These are phyloP conservation scores for Thyridium curvatum DNA, from an alignment of 2,329 filamentous ascomycete genomes.

Conservation along the genomic window DNA sequence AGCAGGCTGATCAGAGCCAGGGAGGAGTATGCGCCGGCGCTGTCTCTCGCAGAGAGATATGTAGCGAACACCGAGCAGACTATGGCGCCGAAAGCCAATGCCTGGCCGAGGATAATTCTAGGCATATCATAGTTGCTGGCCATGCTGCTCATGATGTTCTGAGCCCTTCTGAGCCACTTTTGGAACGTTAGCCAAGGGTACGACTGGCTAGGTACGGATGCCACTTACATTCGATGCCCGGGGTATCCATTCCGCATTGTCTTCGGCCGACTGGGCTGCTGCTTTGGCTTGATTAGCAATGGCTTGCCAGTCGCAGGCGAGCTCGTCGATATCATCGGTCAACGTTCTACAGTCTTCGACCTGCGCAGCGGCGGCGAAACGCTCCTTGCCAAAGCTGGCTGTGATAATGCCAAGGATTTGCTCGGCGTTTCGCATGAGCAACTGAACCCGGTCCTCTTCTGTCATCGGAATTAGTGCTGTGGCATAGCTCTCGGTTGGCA, in stretches of 20 bases:
- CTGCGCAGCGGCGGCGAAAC: conserved; percentile 32
- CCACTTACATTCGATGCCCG: conserved; percentile 34
- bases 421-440: conserved; percentile 70
- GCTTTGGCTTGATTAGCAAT: conserved; percentile 15
- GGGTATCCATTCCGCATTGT: conserved; percentile 27
- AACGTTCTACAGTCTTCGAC: no score
- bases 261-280: conserved; percentile 18
- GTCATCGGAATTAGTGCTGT: background rate
- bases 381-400: conserved; percentile 57
- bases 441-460: conserved; percentile 52
- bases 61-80: conserved; percentile 33
- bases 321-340: conserved; percentile 38
- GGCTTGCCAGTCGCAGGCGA: conserved; percentile 65
- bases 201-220: no score
- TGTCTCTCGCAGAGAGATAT: conserved; percentile 10
- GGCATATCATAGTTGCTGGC: conserved; percentile 85
- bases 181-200: conserved; percentile 10
- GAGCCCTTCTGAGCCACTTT: conserved; percentile 64
- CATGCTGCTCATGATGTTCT: conserved; percentile 77
- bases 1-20: conserved; percentile 39
- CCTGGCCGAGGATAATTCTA: conserved; percentile 46
- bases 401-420: conserved; percentile 75
- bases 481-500: background rate
- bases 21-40: conserved; percentile 10
- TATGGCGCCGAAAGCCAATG: conserved; percentile 27